Evolutionary conservation across 73 alveolate species (phyloP).

Genomic region (Stentor roeselii): DNA sequence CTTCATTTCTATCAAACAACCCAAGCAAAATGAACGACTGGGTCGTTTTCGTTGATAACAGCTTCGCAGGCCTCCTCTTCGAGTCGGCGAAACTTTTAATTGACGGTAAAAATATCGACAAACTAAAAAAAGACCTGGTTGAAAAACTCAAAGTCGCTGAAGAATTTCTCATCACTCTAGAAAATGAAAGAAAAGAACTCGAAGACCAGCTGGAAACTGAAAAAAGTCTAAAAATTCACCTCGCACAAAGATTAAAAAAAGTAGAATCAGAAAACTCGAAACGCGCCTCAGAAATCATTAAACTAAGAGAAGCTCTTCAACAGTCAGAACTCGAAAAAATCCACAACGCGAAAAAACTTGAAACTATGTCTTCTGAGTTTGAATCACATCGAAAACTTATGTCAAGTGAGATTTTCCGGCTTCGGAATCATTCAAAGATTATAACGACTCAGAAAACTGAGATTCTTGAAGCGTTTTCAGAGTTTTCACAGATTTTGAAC

Average conservation of each 20-base stretch:
- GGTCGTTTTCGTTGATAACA: neutral
- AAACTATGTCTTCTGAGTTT: neutral
- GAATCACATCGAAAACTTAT: neutral
- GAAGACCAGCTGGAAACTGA: neutral
- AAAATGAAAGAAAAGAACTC: neutral
- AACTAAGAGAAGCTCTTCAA: neutral
- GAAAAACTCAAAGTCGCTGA: conserved; percentile 7
- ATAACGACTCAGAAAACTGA: neutral
- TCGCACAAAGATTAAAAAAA: neutral
- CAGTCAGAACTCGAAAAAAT: conserved; percentile 11
- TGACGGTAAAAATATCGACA: conserved; percentile 11
- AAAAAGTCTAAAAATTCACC: neutral
- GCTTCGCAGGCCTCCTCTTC: neutral
- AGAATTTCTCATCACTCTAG: neutral
- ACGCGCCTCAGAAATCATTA: neutral
- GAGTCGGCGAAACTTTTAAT: conserved; percentile 5
- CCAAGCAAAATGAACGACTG: neutral
- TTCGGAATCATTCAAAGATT: neutral
- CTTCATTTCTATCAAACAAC: neutral
- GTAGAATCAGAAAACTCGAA: neutral
- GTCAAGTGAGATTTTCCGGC: conserved; percentile 4
- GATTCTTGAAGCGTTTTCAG: conserved; percentile 7
- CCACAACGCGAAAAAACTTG: neutral
- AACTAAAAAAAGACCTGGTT: conserved; percentile 7
- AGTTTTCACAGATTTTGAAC: neutral